Percentiles rank a stretch among this genome's conserved stretches.
Evolutionary conservation across 345 rosid species (phyloP).

Genomic region (Camelina sativa): DNA sequence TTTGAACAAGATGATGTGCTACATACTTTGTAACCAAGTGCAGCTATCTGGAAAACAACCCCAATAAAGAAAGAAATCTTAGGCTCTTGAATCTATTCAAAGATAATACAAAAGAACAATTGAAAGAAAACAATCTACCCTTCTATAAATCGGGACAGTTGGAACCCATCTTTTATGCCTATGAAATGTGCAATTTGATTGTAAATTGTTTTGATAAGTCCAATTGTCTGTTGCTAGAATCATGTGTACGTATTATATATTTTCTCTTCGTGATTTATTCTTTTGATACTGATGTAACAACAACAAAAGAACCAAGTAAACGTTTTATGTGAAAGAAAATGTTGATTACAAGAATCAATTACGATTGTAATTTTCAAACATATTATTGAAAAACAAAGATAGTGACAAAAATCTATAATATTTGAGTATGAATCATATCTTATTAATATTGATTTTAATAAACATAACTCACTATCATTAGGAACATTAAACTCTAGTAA

Average conservation of each 20-base stretch:
- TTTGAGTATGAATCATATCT: neutral
- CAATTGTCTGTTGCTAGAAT: too few species aligned
- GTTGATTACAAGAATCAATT: neutral
- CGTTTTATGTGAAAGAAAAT: too few species aligned
- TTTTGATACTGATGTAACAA: too few species aligned
- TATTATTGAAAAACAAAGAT: neutral
- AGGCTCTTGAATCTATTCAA: constrained; percentile 16
- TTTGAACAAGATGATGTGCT: constrained; percentile 77
- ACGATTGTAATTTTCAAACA: neutral
- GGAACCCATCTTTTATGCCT: constrained; percentile 56
- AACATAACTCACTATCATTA: neutral
- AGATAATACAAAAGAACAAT: neutral
- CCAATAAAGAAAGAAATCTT: constrained; percentile 25
- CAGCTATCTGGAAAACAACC: constrained; percentile 52
- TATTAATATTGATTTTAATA: neutral
- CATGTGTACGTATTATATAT: too few species aligned
- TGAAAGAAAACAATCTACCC: constrained; percentile 47
- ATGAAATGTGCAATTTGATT: too few species aligned
- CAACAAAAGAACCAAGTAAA: too few species aligned
- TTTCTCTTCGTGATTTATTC: too few species aligned
- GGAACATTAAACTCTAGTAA: neutral
- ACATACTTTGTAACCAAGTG: constrained; percentile 81
- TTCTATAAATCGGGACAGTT: constrained; percentile 52
- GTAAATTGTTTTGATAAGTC: too few species aligned
- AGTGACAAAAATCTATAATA: neutral